These are phyloP conservation scores for Diaporthe velutina DNA, from an alignment of 2,329 filamentous ascomycete species.

Conservation along the genomic window DNA sequence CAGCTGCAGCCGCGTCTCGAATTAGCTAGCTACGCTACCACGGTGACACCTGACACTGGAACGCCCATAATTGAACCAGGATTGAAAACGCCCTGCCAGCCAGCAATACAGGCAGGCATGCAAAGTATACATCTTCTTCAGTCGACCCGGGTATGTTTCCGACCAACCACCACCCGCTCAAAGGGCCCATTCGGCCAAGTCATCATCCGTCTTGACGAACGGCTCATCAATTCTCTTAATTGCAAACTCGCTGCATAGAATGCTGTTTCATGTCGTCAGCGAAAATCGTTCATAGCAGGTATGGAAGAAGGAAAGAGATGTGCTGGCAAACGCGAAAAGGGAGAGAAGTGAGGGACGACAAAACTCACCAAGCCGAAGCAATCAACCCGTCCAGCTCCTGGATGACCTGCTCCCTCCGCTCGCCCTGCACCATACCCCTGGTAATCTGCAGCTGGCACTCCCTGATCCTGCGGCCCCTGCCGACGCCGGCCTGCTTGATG, in stretches of 20 bases:
- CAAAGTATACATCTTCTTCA: not conserved
- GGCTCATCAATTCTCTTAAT: slow-evolving; percentile 96
- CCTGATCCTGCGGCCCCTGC: slow-evolving; percentile 82
- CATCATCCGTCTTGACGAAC: slow-evolving; percentile 81
- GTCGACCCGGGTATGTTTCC: not conserved
- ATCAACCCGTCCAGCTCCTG: slow-evolving; percentile 93
- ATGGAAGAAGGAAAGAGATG: not conserved
- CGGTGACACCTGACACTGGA: not conserved
- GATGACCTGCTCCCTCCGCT: slow-evolving; percentile 84
- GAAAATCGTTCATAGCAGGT: not conserved
- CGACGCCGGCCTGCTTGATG: slow-evolving; percentile 82
- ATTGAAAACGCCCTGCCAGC: slow-evolving; percentile 1
- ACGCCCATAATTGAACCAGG: not conserved
- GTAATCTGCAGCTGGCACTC: slow-evolving; percentile 89
- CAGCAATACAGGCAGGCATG: not conserved
- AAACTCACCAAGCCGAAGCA: slow-evolving; percentile 83
- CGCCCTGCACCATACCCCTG: slow-evolving; percentile 77
- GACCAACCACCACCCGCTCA: slow-evolving; percentile 36
- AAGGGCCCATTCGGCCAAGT: slow-evolving; percentile 82
- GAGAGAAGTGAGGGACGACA: slow-evolving; percentile 10
- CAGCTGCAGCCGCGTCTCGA: not conserved
- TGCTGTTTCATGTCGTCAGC: slow-evolving; percentile 64
- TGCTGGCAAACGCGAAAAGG: not conserved
- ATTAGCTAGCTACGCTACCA: not conserved
- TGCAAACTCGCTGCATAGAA: slow-evolving; percentile 93